A percentile compares a stretch with the other conserved stretches of the same genome.
Conservation (phyloP, 805 yeast species). For the Jamesozyma lodderae region DNA sequence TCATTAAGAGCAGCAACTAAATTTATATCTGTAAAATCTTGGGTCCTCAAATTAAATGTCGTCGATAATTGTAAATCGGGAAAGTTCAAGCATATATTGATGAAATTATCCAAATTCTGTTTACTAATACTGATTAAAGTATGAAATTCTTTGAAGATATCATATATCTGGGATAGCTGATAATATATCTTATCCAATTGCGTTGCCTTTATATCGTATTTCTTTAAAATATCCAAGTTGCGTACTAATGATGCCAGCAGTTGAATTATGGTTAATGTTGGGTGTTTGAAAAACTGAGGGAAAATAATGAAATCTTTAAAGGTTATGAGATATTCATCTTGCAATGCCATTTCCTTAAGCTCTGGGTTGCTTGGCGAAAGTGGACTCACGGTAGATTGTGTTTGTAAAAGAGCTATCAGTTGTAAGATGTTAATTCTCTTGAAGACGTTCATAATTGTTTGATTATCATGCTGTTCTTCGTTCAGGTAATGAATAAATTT, state of each 20-base stretch:
- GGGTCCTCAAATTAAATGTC: slow-evolving; percentile 14
- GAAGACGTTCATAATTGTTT: slow-evolving; percentile 21
- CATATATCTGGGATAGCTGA: slow-evolving; percentile 9
- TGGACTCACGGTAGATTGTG: neutral
- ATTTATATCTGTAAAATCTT: slow-evolving; percentile 16
- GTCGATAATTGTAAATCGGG: slow-evolving; percentile 12
- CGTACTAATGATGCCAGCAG: slow-evolving; percentile 14
- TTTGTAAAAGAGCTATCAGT: slow-evolving; percentile 20
- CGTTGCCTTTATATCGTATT: slow-evolving; percentile 1
- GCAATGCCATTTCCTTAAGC: slow-evolving; percentile 13
- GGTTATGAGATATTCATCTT: slow-evolving; percentile 26
- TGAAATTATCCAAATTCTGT: slow-evolving; percentile 14
- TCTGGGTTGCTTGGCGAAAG: slow-evolving; percentile 6
- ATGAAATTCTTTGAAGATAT: slow-evolving; percentile 7
- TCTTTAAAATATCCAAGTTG: slow-evolving; percentile 10
- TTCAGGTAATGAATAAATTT: slow-evolving; percentile 16
- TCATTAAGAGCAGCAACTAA: slow-evolving; percentile 1
- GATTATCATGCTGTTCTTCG: slow-evolving; percentile 22
- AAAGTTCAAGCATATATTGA: slow-evolving; percentile 16
- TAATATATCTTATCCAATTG: slow-evolving; percentile 4
- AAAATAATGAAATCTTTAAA: slow-evolving; percentile 29
- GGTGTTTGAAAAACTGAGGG: slow-evolving; percentile 25
- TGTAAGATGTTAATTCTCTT: slow-evolving; percentile 29
- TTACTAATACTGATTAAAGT: slow-evolving; percentile 8
- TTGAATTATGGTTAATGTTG: slow-evolving; percentile 10